These are phyloP conservation scores for Rhodotorula sphaerocarpa DNA, from an alignment of 768 basidiomycete genomes.

Conservation along the genomic window DNA sequence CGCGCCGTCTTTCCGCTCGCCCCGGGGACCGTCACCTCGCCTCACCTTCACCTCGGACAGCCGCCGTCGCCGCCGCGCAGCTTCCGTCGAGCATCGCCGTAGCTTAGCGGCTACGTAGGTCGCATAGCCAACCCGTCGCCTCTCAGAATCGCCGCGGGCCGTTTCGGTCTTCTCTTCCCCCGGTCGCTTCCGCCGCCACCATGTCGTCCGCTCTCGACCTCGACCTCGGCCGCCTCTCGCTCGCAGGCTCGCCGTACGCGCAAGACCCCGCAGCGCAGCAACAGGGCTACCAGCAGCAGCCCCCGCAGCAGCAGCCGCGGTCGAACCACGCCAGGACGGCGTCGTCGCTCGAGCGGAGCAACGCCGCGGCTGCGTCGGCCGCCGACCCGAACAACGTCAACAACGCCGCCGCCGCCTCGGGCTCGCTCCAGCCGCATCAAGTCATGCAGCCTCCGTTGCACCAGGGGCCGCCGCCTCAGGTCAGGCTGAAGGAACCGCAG, in stretches of 20 bases:
- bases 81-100: no score
- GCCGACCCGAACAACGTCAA: background rate
- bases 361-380: background rate
- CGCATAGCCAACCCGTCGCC: no score
- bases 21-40: no score
- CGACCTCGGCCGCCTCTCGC: constrained; percentile 10
- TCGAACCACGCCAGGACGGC: background rate
- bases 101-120: no score
- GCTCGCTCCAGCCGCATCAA: constrained; percentile 24
- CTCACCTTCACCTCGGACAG: no score
- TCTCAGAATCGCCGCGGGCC: no score
- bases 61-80: no score
- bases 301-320: background rate
- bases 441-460: constrained; percentile 30
- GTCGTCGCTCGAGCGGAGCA: background rate
- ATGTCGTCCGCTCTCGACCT: constrained; percentile 7
- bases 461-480: constrained; percentile 27
- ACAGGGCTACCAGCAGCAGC: background rate
- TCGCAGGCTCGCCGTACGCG: background rate
- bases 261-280: background rate
- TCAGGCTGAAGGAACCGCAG: constrained; percentile 28
- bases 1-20: no score
- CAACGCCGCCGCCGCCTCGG: background rate
- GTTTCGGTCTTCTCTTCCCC: no score
- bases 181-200: background rate